Evolutionary conservation across 2,329 filamentous ascomycete species (phyloP).

Genomic region (Alternaria conjuncta): DNA sequence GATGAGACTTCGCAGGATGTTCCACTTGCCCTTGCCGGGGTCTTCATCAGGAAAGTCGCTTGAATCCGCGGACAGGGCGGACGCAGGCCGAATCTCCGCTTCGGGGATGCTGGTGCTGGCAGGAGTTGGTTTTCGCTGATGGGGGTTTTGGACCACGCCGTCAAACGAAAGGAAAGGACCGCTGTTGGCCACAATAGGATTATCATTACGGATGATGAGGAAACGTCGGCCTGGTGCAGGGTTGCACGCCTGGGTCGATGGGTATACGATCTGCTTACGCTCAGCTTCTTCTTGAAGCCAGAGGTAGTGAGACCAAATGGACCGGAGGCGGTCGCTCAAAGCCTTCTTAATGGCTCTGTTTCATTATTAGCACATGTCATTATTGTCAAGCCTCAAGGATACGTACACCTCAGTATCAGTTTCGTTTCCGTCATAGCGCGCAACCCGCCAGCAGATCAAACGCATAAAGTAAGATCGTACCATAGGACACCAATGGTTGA

Average conservation of each 20-base stretch:
- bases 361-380: slow-evolving; percentile 19
- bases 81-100: slow-evolving; percentile 35
- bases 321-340: slow-evolving; percentile 71
- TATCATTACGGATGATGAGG: slow-evolving; percentile 86
- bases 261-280: slow-evolving; percentile 60
- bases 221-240: slow-evolving; percentile 86
- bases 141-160: slow-evolving; percentile 57
- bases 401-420: slow-evolving; percentile 72
- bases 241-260: slow-evolving; percentile 81
- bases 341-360: slow-evolving; percentile 71
- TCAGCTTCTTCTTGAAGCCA: slow-evolving; percentile 74
- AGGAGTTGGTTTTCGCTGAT: slow-evolving; percentile 42
- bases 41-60: slow-evolving; percentile 45
- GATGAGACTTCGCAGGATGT: slow-evolving; percentile 69
- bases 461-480: slow-evolving; percentile 92
- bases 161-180: slow-evolving; percentile 69
- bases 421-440: slow-evolving; percentile 72
- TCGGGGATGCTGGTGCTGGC: slow-evolving; percentile 29
- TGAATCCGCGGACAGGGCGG: slow-evolving; percentile 38
- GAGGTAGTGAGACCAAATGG: slow-evolving; percentile 79
- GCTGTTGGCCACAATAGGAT: slow-evolving; percentile 58
- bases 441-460: slow-evolving; percentile 86
- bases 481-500: slow-evolving; percentile 97
- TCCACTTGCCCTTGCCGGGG: slow-evolving; percentile 65
- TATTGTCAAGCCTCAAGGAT: not conserved